Base-by-base conservation (phyloP, 2,329 filamentous ascomycete species). In the Pyrenophora seminiperda region DNA sequence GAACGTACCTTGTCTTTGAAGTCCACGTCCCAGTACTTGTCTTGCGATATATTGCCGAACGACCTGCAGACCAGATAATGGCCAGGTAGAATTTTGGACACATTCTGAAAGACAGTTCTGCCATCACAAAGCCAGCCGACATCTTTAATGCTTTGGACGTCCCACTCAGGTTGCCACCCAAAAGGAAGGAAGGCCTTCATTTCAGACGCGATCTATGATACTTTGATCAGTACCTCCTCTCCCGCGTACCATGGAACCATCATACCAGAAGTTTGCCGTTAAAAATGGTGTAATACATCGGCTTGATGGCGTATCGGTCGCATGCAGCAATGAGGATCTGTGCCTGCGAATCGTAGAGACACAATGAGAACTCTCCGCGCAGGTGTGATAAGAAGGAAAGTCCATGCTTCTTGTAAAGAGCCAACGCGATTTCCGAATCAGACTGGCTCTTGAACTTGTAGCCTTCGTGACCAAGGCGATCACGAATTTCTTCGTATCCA, bases 251-350 rank as follows among this genome's bases (percentile, higher is more conserved):
- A 9, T 5, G 34, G 2, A 19, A 34, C 18, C 2, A 4, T n/a
- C 53, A 38, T 48, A 58, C 55, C 22, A 83, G 63, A 3, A 84
- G 47, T 47, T 70, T 66, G 5, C 67, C 70, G 5, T 65, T 65
- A 1, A 73, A 55, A 1, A 75, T 50, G 0, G 79, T 82, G 67
- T 77, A 83, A 48, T 81, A 79, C 14, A 84, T 71, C 2, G 81
- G 81, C 62, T 84, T 84, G 59, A 84, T 80, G 3, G 82, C 82
- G 61, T 77, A 83, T 0, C 81, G 75, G 60, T 85, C 82, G 14
- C 81, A 67, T 1, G 73, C 80, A 0, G 77, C 79, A 30, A 84
- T 64, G 32, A 83, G 68, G 10, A 57, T 17, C 30, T 59, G 49
- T 1, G 66, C 61, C 11, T 71, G 66, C 11, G 74, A 73, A 53